A percentile compares a stretch with the other conserved stretches of the same genome.
phyloP scores from a whole-genome alignment of 352 stramenopile genomes.

The Globisporangium perplexum region DNA sequence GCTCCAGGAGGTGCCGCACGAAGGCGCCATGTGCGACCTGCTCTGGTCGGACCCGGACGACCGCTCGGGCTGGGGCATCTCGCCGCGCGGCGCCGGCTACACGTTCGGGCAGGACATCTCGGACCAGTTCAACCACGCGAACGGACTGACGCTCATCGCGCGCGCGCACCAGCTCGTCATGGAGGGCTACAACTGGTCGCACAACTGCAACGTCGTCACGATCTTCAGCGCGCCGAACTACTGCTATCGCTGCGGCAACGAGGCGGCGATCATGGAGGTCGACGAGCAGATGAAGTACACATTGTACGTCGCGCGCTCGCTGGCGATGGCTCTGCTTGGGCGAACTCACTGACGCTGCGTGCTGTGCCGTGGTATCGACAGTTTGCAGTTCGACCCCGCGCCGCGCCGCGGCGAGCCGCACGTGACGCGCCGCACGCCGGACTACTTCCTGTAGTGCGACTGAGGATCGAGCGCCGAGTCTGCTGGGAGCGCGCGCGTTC shows the following conservation, averaged over 20 bases:
- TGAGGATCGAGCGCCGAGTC: too few relatives aligned
- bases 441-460: conserved; percentile 97
- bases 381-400: conserved; percentile 94
- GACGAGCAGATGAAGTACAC: conserved; percentile 95
- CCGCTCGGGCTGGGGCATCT: conserved; percentile 93
- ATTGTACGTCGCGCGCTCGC: conserved; percentile 84
- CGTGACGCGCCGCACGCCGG: conserved; percentile 90
- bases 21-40: conserved; percentile 98
- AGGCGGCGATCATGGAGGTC: conserved; percentile 97
- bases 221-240: conserved; percentile 99
- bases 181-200: conserved; percentile 92
- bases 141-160: conserved; percentile 90
- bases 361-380: conserved; percentile 19
- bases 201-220: conserved; percentile 97
- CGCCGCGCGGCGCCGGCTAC: conserved; percentile 89
- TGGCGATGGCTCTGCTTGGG: not conserved
- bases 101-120: conserved; percentile 92
- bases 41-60: conserved; percentile 97
- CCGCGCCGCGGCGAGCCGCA: conserved; percentile 91
- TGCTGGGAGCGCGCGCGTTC: too few relatives aligned
- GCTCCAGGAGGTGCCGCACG: conserved; percentile 95
- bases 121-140: conserved; percentile 93
- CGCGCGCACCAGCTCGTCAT: conserved; percentile 95
- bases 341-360: conserved; percentile 5
- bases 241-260: conserved; percentile 98